These are phyloP conservation scores for Penicillium janthinellum DNA, from an alignment of 2,329 filamentous ascomycete genomes.

Conservation along the genomic window DNA sequence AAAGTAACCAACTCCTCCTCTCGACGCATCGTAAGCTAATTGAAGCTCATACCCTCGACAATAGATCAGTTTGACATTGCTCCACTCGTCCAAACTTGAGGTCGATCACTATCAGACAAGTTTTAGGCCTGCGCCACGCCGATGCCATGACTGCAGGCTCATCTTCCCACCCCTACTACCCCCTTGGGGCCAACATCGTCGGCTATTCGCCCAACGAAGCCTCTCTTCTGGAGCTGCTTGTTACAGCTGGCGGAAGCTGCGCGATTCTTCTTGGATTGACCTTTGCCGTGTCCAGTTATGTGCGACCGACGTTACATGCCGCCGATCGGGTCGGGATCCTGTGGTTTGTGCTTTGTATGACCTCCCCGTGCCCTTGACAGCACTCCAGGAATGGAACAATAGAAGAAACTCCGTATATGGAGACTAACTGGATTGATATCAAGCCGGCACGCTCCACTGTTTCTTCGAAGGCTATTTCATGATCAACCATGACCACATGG, in stretches of 20 bases:
- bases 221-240: slow-evolving; percentile 60
- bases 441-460: slow-evolving; percentile 63
- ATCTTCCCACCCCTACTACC: slow-evolving; percentile 68
- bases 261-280: slow-evolving; percentile 60
- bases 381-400: neutral
- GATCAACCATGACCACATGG: slow-evolving; percentile 66
- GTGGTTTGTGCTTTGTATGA: slow-evolving; percentile 75
- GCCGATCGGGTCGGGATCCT: slow-evolving; percentile 63
- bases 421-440: slow-evolving; percentile 2
- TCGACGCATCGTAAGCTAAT: neutral
- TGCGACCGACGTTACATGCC: slow-evolving; percentile 55
- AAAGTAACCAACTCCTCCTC: neutral
- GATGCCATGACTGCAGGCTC: slow-evolving; percentile 7
- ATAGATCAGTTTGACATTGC: neutral
- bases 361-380: neutral
- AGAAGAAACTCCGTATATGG: neutral
- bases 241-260: slow-evolving; percentile 61
- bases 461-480: slow-evolving; percentile 88
- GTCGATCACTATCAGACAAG: slow-evolving; percentile 5
- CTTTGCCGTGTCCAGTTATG: slow-evolving; percentile 54
- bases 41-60: neutral
- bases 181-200: slow-evolving; percentile 62
- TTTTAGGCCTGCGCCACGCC: slow-evolving; percentile 4
- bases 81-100: neutral
- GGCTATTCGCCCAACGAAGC: slow-evolving; percentile 69